phyloP scores from a whole-genome alignment of 2,329 filamentous ascomycete species.

The Aspergillus floridensis region DNA sequence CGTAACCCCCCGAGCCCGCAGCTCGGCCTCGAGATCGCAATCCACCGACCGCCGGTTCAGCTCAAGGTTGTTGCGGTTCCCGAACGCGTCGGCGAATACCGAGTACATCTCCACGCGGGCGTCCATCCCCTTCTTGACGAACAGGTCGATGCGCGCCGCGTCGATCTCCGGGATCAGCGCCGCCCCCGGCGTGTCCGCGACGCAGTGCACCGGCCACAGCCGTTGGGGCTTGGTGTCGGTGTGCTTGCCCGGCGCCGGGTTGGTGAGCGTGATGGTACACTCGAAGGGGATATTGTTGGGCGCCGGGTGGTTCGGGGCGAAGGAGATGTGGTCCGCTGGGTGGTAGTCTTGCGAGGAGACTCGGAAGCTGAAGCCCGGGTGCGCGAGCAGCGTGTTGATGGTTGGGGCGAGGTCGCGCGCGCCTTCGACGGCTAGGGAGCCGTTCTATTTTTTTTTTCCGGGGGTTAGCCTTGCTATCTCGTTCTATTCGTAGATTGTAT shows the following conservation, averaged over 20 bases:
- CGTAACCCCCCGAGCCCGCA: conserved; percentile 62
- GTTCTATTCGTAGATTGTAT: not conserved
- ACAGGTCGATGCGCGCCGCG: conserved; percentile 54
- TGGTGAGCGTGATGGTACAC: conserved; percentile 60
- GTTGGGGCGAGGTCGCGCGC: conserved; percentile 67
- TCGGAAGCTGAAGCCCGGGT: conserved; percentile 66
- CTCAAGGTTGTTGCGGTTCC: conserved; percentile 37
- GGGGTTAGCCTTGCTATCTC: not conserved
- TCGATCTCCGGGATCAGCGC: conserved; percentile 72
- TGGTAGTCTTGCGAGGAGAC: conserved; percentile 94
- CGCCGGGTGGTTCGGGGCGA: conserved; percentile 71
- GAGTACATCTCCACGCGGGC: conserved; percentile 86
- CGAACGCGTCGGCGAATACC: conserved; percentile 80
- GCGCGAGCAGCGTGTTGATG: conserved; percentile 71
- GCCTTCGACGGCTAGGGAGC: conserved; percentile 74
- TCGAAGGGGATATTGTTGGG: conserved; percentile 66
- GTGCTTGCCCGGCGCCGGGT: conserved; percentile 50
- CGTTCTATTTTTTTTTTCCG: conserved; percentile 55
- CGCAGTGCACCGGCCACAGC: conserved; percentile 89
- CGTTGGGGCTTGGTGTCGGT: conserved; percentile 63
- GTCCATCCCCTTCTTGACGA: conserved; percentile 77
- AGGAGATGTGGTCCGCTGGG: conserved; percentile 78
- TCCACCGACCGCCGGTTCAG: conserved; percentile 36
- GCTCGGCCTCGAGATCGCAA: conserved; percentile 59
- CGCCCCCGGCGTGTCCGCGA: conserved; percentile 70